These are phyloP conservation scores for Fusarium nematophilum DNA, from an alignment of 2,329 filamentous ascomycete genomes.

Conservation along the genomic window DNA sequence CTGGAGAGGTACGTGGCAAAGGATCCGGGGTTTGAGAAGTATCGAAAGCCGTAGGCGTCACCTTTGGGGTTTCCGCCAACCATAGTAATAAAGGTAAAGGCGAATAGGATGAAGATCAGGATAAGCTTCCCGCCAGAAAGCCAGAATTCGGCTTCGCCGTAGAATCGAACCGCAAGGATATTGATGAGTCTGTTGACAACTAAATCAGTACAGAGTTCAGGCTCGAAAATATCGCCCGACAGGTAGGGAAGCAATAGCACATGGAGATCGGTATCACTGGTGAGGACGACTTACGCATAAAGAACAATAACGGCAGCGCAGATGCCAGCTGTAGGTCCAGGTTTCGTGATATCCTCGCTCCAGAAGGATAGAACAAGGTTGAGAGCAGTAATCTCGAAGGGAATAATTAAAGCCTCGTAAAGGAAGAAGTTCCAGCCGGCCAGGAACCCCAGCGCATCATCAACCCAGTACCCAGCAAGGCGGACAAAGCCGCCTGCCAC, in stretches of 20 bases:
- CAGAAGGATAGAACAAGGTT: constrained; percentile 61
- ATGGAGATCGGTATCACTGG: no score
- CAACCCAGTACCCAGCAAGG: constrained; percentile 59
- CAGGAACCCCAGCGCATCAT: constrained; percentile 59
- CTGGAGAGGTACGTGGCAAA: constrained; percentile 64
- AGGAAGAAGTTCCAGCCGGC: no score
- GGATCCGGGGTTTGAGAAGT: constrained; percentile 72
- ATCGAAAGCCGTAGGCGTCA: constrained; percentile 72
- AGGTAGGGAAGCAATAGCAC: no score
- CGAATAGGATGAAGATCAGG: constrained; percentile 68
- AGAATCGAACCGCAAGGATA: constrained; percentile 53
- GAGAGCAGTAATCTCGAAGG: constrained; percentile 62
- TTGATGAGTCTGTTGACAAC: constrained; percentile 46
- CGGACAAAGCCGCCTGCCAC: constrained; percentile 59
- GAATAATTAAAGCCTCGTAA: constrained; percentile 60
- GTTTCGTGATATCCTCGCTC: constrained; percentile 51
- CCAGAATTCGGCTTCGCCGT: constrained; percentile 58
- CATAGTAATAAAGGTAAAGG: constrained; percentile 69
- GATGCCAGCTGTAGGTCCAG: constrained; percentile 53
- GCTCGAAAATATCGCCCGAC: no score
- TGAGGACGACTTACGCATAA: constrained; percentile 44
- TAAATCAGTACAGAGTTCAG: not conserved
- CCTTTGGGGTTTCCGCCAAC: no score
- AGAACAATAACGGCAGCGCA: constrained; percentile 56
- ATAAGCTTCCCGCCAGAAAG: constrained; percentile 63